phyloP scores from a whole-genome alignment of 306 rosid genomes.

The Ammopiptanthus mongolicus region DNA sequence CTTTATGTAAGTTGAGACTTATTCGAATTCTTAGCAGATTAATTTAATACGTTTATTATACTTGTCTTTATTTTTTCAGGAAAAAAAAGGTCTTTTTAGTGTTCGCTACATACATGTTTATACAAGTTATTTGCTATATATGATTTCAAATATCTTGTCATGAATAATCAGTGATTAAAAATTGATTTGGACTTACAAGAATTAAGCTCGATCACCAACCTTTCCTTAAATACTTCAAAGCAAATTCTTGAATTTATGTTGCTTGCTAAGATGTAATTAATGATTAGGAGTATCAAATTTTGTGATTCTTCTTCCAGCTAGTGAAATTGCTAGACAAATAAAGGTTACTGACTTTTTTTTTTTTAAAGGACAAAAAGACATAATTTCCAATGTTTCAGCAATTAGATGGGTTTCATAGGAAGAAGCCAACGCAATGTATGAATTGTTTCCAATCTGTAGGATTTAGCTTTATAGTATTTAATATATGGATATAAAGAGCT shows the following conservation, averaged over 20 bases:
- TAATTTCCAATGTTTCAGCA: not conserved
- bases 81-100: not conserved
- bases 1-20: conserved; percentile 43
- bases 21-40: not conserved
- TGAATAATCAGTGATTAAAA: too few species aligned
- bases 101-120: not conserved
- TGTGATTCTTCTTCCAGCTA: not conserved
- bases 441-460: too few species aligned
- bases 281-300: not conserved
- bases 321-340: not conserved
- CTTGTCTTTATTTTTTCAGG: not conserved
- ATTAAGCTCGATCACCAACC: not conserved
- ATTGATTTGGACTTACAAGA: not conserved
- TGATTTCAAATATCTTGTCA: not conserved
- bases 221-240: not conserved
- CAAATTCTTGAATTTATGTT: not conserved
- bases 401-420: not conserved
- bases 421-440: not conserved
- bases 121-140: not conserved
- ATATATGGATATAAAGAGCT: too few species aligned
- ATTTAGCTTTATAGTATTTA: too few species aligned
- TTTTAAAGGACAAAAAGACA: not conserved
- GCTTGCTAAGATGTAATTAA: not conserved
- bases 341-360: too few species aligned
- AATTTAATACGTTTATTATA: not conserved